These are phyloP conservation scores for Babesia caballi DNA, from an alignment of 169 alveolate species.

Conservation along the genomic window DNA sequence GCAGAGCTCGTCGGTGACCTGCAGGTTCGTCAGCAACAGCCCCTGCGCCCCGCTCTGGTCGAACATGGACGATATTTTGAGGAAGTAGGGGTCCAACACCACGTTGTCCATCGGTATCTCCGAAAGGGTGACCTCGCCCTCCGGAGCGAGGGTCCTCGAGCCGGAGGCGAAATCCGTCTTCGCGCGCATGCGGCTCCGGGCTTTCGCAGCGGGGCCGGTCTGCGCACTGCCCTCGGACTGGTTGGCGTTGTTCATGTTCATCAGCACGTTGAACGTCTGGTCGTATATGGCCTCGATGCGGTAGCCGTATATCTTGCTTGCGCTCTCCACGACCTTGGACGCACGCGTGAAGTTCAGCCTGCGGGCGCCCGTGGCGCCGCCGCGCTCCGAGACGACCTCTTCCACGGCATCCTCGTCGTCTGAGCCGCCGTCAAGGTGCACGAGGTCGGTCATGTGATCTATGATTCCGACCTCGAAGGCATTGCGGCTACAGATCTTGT, in stretches of 20 bases:
- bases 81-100: conserved; percentile 60
- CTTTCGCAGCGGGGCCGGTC: background rate
- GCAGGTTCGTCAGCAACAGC: conserved; percentile 42
- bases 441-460: conserved; percentile 81
- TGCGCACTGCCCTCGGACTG: background rate
- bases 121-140: conserved; percentile 52
- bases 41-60: conserved; percentile 64
- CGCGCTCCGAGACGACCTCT: background rate
- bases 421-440: conserved; percentile 71
- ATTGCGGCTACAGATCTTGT: conserved; percentile 79
- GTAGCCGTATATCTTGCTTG: conserved; percentile 76
- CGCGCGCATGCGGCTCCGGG: background rate
- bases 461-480: conserved; percentile 82
- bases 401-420: conserved; percentile 64
- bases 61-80: conserved; percentile 62
- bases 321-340: conserved; percentile 78
- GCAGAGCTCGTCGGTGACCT: conserved; percentile 19
- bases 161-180: conserved; percentile 12
- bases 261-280: conserved; percentile 72
- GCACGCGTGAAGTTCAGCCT: conserved; percentile 70
- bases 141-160: conserved; percentile 33
- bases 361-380: background rate
- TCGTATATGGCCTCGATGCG: conserved; percentile 79
- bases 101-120: conserved; percentile 54
- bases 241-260: conserved; percentile 69